Evolutionary conservation across 129 eudicot genomes (phyloP).

Genomic region (Pseudognaphalium luteoalbum): DNA sequence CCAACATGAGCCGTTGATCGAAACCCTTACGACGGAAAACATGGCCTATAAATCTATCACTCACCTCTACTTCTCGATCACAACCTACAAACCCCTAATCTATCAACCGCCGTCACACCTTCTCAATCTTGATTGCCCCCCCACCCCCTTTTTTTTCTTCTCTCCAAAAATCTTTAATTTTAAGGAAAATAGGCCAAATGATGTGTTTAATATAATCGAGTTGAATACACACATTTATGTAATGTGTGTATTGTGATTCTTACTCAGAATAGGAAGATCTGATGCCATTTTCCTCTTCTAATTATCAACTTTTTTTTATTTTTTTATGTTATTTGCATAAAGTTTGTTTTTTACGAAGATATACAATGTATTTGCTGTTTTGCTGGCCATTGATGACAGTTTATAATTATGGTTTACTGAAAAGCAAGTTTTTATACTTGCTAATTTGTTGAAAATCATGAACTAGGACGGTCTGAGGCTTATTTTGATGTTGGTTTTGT

Average conservation of each 20-base stretch:
- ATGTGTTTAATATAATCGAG: slow-evolving; percentile 44
- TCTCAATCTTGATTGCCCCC: too few species aligned
- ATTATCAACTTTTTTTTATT: background rate
- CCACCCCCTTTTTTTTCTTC: too few species aligned
- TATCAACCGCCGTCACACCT: background rate
- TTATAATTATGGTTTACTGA: slow-evolving; percentile 37
- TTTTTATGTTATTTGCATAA: background rate
- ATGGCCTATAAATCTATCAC: slow-evolving; percentile 29
- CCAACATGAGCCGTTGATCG: background rate
- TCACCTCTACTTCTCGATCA: background rate
- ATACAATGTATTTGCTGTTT: background rate
- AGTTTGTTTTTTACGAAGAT: background rate
- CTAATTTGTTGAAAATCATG: slow-evolving; percentile 50
- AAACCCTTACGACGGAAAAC: background rate
- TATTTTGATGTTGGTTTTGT: background rate
- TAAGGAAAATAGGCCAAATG: slow-evolving; percentile 44
- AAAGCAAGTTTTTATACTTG: slow-evolving; percentile 28
- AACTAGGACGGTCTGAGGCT: slow-evolving; percentile 99
- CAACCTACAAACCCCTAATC: slow-evolving; percentile 23
- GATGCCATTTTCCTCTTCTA: slow-evolving; percentile 43
- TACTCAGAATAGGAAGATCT: slow-evolving; percentile 83
- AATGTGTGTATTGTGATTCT: slow-evolving; percentile 43
- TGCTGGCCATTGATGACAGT: slow-evolving; percentile 50
- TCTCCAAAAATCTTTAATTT: background rate
- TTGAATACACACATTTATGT: slow-evolving; percentile 41